Conservation (phyloP, 345 rosid genomes). For the Salix arbutifolia region DNA sequence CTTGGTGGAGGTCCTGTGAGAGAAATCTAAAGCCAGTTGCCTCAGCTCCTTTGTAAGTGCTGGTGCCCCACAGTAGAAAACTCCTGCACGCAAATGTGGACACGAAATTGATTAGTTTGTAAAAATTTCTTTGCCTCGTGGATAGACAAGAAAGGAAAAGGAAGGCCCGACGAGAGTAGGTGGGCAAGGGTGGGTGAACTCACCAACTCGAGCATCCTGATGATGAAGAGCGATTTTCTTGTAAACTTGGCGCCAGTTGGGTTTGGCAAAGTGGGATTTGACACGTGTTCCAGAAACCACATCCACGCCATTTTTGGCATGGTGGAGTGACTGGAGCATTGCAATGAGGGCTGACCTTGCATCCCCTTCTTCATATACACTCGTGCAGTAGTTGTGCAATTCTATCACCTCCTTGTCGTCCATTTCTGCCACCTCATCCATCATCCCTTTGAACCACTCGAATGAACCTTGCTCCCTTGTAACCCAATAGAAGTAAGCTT, state of each 20-base stretch:
- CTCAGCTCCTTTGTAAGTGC: constrained; percentile 55
- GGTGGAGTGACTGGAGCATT: constrained; percentile 80
- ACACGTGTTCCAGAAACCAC: constrained; percentile 85
- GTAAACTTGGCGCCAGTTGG: constrained; percentile 86
- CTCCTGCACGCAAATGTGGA: constrained; percentile 47
- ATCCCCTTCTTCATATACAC: constrained; percentile 92
- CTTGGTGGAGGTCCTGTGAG: constrained; percentile 75
- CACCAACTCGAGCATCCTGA: constrained; percentile 58
- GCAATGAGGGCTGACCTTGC: constrained; percentile 83
- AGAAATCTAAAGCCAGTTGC: constrained; percentile 67
- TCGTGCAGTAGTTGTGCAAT: constrained; percentile 82
- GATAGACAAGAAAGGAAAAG: not conserved
- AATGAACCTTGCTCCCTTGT: constrained; percentile 91
- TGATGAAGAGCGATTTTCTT: constrained; percentile 64
- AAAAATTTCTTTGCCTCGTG: not conserved
- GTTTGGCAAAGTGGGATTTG: constrained; percentile 81
- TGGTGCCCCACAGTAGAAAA: constrained; percentile 88
- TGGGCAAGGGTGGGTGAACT: constrained; percentile 16
- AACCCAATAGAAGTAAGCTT: constrained; percentile 93
- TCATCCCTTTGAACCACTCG: constrained; percentile 92
- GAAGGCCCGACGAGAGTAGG: not conserved
- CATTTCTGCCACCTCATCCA: constrained; percentile 85
- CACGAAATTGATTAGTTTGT: not conserved
- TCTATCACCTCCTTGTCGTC: constrained; percentile 67
- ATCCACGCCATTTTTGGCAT: constrained; percentile 83